Percentiles rank a stretch among this genome's conserved stretches.
Conservation (phyloP, 106 monocot genomes). For the Acorus gramineus region DNA sequence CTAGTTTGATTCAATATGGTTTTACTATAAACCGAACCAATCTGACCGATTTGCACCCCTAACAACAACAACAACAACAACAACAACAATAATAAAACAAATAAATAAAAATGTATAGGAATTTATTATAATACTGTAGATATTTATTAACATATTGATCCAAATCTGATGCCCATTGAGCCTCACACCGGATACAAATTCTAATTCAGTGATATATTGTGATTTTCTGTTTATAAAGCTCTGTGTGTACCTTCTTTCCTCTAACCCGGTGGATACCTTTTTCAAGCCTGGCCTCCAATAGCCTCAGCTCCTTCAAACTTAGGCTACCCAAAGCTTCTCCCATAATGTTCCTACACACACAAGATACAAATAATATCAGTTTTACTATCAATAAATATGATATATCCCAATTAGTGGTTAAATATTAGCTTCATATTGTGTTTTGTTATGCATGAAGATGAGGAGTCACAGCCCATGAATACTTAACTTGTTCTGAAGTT, state of each 20-base stretch:
- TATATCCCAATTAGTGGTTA: too few species aligned
- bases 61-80: too few species aligned
- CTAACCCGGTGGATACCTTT: constrained; percentile 69
- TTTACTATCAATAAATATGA: background rate
- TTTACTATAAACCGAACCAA: too few species aligned
- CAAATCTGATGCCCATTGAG: too few species aligned
- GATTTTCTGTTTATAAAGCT: background rate
- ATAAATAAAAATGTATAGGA: too few species aligned
- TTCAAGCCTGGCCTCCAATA: constrained; percentile 73
- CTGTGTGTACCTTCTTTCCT: constrained; percentile 60
- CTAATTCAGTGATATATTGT: too few species aligned
- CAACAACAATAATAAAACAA: too few species aligned
- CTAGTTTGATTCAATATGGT: too few species aligned
- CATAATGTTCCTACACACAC: constrained; percentile 37
- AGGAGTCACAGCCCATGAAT: background rate
- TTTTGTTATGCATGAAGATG: background rate
- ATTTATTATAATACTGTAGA: too few species aligned
- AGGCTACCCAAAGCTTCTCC: constrained; percentile 43
- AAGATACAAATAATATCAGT: background rate
- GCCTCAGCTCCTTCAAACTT: constrained; percentile 68
- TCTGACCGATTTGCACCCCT: too few species aligned
- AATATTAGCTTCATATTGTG: background rate
- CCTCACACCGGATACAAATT: too few species aligned
- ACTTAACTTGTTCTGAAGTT: constrained; percentile 55
- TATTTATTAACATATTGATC: too few species aligned